phyloP scores from a whole-genome alignment of 208 protist genomes.

The Trypanosoma caninum region DNA sequence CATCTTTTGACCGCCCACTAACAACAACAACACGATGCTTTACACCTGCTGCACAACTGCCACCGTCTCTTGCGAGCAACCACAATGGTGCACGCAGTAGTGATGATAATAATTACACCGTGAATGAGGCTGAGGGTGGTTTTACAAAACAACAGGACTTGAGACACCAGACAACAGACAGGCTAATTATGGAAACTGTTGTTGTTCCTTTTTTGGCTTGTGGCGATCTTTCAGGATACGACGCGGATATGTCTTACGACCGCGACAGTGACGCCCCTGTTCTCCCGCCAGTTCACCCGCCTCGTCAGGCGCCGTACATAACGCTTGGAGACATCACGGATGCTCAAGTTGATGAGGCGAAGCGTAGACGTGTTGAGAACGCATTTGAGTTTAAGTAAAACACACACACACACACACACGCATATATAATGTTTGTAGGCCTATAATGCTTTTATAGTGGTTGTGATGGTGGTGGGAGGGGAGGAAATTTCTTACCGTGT shows the following conservation, averaged over 20 bases:
- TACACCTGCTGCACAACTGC: slow-evolving; percentile 16
- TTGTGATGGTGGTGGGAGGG: neutral
- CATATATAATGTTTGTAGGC: too few relatives aligned
- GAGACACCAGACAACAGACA: neutral
- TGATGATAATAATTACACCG: too few relatives aligned
- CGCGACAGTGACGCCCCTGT: slow-evolving; percentile 26
- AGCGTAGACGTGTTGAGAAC: slow-evolving; percentile 16
- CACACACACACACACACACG: too few relatives aligned
- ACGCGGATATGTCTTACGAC: slow-evolving; percentile 92
- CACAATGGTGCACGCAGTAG: neutral
- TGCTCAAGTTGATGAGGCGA: neutral
- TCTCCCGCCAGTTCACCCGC: slow-evolving; percentile 68
- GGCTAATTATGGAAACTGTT: slow-evolving; percentile 23
- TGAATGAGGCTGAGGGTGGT: neutral
- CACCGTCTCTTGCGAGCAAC: neutral
- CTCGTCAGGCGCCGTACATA: slow-evolving; percentile 74
- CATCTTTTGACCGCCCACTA: slow-evolving; percentile 39
- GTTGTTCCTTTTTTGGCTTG: slow-evolving; percentile 97
- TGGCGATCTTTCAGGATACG: slow-evolving; percentile 94
- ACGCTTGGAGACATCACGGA: neutral
- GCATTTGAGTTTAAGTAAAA: neutral
- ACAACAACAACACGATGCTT: slow-evolving; percentile 26
- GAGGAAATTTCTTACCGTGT: neutral
- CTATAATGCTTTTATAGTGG: too few relatives aligned
- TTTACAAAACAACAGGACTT: neutral